Percentiles rank a stretch among this genome's conserved stretches.
Conservation (phyloP, 2,329 filamentous ascomycete genomes). For the Emmonsiellopsis sp. region DNA sequence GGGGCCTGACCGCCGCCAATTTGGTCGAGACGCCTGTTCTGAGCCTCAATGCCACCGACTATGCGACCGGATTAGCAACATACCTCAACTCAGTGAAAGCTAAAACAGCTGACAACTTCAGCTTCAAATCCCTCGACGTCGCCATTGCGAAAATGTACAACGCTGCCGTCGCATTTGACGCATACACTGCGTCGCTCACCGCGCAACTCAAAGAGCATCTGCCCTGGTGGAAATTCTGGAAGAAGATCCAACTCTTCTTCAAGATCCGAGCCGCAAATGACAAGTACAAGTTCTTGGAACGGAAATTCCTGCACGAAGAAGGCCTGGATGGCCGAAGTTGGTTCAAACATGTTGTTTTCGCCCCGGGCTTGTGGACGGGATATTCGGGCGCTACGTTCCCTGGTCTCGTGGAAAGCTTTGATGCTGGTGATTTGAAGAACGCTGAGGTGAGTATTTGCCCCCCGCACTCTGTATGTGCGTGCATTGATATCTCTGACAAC, state of each 20-base stretch:
- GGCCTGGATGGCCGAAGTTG: conserved; percentile 72
- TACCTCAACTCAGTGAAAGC: conserved; percentile 30
- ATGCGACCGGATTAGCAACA: conserved; percentile 45
- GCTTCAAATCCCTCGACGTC: conserved; percentile 39
- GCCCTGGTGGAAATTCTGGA: conserved; percentile 71
- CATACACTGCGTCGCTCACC: conserved; percentile 36
- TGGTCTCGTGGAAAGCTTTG: conserved; percentile 53
- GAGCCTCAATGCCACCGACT: conserved; percentile 55
- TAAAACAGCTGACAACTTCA: conserved; percentile 16
- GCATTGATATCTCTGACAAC: conserved; percentile 3
- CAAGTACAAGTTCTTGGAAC: conserved; percentile 76
- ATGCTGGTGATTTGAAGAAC: conserved; percentile 38
- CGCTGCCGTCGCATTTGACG: conserved; percentile 43
- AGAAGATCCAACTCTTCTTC: conserved; percentile 54
- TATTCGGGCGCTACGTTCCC: conserved; percentile 68
- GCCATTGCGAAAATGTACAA: conserved; percentile 41
- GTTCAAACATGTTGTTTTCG: conserved; percentile 95
- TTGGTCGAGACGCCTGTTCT: conserved; percentile 55
- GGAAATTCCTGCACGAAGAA: conserved; percentile 63
- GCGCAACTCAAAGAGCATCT: conserved; percentile 45
- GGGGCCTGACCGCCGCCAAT: conserved; percentile 52
- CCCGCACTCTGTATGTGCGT: not conserved
- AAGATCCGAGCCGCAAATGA: conserved; percentile 60
- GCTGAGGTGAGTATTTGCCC: conserved; percentile 40
- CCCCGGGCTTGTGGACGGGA: conserved; percentile 82